phyloP scores from a whole-genome alignment of 139 green algal genomes.

The Zygnema circumcarinatum region DNA sequence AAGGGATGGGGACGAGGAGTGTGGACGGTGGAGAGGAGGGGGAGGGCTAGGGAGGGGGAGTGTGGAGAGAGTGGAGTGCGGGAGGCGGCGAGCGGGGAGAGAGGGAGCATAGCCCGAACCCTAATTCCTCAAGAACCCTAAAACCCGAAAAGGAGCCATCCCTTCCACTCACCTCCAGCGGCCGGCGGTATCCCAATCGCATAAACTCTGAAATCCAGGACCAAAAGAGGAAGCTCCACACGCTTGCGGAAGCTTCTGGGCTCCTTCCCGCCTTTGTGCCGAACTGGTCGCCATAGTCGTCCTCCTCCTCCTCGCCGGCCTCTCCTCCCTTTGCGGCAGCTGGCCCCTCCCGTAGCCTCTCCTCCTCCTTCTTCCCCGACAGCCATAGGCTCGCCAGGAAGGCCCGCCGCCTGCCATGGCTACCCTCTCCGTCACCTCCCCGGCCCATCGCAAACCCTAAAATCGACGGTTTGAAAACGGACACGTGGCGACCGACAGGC shows the following conservation, averaged over 20 bases:
- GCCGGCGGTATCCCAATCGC: constrained; percentile 19
- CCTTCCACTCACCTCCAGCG: constrained; percentile 1
- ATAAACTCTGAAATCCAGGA: constrained; percentile 39
- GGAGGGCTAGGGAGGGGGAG: not conserved
- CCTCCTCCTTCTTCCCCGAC: no score
- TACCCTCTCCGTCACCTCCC: no score
- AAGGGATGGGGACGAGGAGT: not conserved
- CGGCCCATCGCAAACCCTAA: no score
- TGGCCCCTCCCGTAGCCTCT: no score
- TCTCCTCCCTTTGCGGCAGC: no score
- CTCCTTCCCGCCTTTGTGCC: constrained; percentile 21
- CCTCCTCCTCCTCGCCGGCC: no score
- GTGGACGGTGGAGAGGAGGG: not conserved
- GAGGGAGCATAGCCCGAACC: not conserved
- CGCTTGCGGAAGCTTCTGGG: constrained; percentile 12
- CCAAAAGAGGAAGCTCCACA: constrained; percentile 39
- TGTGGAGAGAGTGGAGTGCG: not conserved
- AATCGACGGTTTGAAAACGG: no score
- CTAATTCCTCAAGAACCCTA: not conserved
- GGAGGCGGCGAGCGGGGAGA: not conserved
- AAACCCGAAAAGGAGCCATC: not conserved
- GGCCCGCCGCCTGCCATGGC: no score
- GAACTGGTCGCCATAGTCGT: no score
- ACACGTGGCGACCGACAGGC: no score
- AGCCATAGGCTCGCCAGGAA: no score